Base-by-base conservation (phyloP, 73 alveolate genomes). In the Symbiodinium pilosum region DNA sequence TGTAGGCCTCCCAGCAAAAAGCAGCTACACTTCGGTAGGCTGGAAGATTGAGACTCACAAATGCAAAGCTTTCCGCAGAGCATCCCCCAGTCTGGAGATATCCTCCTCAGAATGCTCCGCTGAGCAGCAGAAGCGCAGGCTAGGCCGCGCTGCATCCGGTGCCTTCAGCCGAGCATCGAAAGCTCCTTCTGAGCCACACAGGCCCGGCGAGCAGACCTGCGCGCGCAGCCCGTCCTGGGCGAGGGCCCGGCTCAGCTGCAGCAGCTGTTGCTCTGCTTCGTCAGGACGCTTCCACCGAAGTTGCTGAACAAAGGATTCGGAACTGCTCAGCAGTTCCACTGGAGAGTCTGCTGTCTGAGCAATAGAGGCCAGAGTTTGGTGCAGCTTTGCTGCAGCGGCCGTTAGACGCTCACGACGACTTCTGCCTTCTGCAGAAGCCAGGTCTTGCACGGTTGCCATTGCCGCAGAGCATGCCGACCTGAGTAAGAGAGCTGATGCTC, bases 81-180 rank as follows among this genome's bases (percentile, higher is more conserved):
- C 95, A 84, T 89, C 95, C 73, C 47, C 75, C 34, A 89, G 87
- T 84, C 88, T 41, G 40, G 83, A 85, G 34, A 59, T 42, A 18
- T 91, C 97, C 77, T 91, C 97, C 89, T 64, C 77, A 44, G 83
- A 69, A 86, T 91, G 97, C 54, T 91, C 97, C 71, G 97, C 52
- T 28, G 97, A 64, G 87, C 87, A 83, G 88, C 97, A 91, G 40
- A 91, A 91, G 77, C 97, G 97, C 97, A 91, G 81, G 97, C 89
- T 91, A 41, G 97, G 97, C 89, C 40, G 43, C 52, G 97, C 97
- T 9, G 54, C 97, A 34, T 54, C 39, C 41, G 81, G 81, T 64
- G 81, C 81, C 81, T 64, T 64, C 81, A 64, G 81, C 81, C 81
- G 81, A 64, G 81, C 81, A 28, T 64, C 81, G 18, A 64, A 64